Base-by-base conservation (phyloP, 2,329 filamentous ascomycete species). In the Paracoccidioides brasiliensis region DNA sequence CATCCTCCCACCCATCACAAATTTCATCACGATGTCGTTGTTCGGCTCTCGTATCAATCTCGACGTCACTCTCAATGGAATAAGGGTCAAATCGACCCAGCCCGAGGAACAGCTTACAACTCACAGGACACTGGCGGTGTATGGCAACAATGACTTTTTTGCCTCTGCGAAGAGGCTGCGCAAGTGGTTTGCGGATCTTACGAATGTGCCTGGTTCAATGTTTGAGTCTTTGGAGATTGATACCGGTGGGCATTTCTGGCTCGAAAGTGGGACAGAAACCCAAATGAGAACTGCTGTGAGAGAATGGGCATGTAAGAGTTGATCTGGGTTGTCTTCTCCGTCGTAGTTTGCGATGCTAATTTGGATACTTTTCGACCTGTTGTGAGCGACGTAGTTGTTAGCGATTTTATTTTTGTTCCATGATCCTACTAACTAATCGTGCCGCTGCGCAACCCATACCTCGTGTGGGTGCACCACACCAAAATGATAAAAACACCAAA, bases 61-160 rank as follows among this genome's bases (percentile, higher is more conserved):
- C 14, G 59, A 57, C n/a, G 66, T 64, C 8, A 61, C 65, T 5
- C 57, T 65, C 45, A 57, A 68, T 53, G 63, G 63, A 8, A 62
- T 57, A 61, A 64, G 58, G 58, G 64, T 67, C 50, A 64, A 59
- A 15, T 66, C 60, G 32, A 68, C 63, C 30, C 74, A 75, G 1
- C 79, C 83, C 55, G 69, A 72, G 53, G 82, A 85, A 63, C 72
- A 87, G 51, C 70, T 80, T 1, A 67, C 70, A 40, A 59, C 60
- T 1, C 77, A 83, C 62, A 76, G 77, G 0, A 85, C 85, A 0
- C 67, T 95, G 38, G 83, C 81, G 0, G 69, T 95, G 0, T 95
- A 84, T 64, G 91, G 90, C 1, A 81, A 84, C 52, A 75, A 79
- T 3, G 90, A 97, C 67, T 71, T 78, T 0, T 94, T 96, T 60